These are phyloP conservation scores for Penicillium sp. DNA, from an alignment of 2,329 filamentous ascomycete genomes.

Conservation along the genomic window DNA sequence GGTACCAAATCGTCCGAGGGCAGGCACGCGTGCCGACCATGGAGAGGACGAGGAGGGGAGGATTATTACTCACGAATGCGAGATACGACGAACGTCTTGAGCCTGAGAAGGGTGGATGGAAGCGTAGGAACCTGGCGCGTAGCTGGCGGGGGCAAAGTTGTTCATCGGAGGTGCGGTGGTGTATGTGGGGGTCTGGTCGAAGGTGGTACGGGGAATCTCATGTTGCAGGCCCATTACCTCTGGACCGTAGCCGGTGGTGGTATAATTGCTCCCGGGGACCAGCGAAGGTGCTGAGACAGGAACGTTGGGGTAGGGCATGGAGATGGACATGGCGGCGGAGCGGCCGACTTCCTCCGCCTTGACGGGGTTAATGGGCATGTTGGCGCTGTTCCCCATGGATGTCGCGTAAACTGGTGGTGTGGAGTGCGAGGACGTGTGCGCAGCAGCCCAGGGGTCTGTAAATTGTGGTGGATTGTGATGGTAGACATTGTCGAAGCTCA, in stretches of 20 bases:
- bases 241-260: constrained; percentile 64
- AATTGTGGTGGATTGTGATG: constrained; percentile 70
- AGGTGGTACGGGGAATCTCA: constrained; percentile 78
- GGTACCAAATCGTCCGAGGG: background rate
- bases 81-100: constrained; percentile 69
- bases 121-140: constrained; percentile 77
- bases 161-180: constrained; percentile 69
- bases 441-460: constrained; percentile 82
- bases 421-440: constrained; percentile 58
- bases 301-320: constrained; percentile 73
- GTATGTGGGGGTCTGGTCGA: constrained; percentile 70
- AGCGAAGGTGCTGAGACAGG: constrained; percentile 74
- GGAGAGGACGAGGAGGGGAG: background rate
- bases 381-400: constrained; percentile 63
- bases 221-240: constrained; percentile 71
- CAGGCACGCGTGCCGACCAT: background rate
- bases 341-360: constrained; percentile 61
- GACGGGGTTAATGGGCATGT: constrained; percentile 59
- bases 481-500: constrained; percentile 82
- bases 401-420: constrained; percentile 64
- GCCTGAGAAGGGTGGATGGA: constrained; percentile 58
- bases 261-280: constrained; percentile 68
- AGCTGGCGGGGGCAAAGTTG: constrained; percentile 71
- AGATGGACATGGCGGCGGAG: constrained; percentile 67
- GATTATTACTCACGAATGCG: constrained; percentile 74